Base-by-base conservation (phyloP, 139 green algal genomes). In the Ettlia oleoabundans region DNA sequence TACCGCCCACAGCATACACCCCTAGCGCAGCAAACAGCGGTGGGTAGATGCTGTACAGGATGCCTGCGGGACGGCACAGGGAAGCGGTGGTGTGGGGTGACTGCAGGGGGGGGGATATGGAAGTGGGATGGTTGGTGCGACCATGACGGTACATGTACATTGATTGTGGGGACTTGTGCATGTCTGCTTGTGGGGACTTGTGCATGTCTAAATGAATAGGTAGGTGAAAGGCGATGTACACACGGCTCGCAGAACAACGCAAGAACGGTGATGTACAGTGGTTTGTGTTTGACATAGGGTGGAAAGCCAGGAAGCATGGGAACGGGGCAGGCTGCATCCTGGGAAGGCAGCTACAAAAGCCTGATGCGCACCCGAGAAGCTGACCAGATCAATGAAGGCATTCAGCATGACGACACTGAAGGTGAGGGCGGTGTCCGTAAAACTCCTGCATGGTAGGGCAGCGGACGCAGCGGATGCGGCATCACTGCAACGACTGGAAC, bases 41-140 rank as follows among this genome's bases (percentile, higher is more conserved):
- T 1, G 97, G 97, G 87, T 99, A 99, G 82, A 99, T 99, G 79
- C 85, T 90, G 89, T 94, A 99, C 63, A 99, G 87, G 87, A 99
- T 99, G 76, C 92, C 94, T 78, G 71, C 43, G n/a, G n/a, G 42
- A 42, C 13, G 10, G 42, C 24, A n/a, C 30, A 4, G 7, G 7
- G 33, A 8, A 28, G 33, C 30, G 28, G 47, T 47, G 33, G 18
- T 18, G 35, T 24, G 35, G 13, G 33, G 55, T 65, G 21, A 9
- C 15, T 15, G 30, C 30, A 32, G 63, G 19, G n/a, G n/a, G 43
- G 33, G n/a, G 47, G 18, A 24, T 66, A 19, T 5, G 69, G n/a
- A 35, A 18, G 7, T 10, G 18, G 63, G 63, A 41, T 58, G 68
- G 1, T n/a, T n/a, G n/a, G n/a, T n/a, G n/a, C n/a, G n/a, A n/a